Evolutionary conservation across 768 basidiomycete species (phyloP), one percentile per base, ranked within the genome.

Genomic region (Brasilioporus rufonigricans): DNA sequence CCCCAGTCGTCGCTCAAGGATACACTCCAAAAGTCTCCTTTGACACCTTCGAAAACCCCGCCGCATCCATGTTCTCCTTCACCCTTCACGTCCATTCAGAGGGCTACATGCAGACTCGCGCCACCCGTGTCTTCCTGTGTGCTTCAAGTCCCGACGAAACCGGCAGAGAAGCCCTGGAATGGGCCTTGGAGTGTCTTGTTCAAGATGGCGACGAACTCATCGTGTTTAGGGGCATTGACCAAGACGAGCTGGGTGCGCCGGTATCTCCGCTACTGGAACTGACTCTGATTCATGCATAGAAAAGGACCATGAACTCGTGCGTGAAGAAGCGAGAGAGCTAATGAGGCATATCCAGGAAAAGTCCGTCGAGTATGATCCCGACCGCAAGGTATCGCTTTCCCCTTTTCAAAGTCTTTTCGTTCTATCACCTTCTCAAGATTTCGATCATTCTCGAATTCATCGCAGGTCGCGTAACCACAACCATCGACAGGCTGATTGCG

Each of bases 361-460:
- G 73, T 89, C 85, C 58, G 79, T 83, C 33, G 89, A 90, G 58
- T 83, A 80, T 56, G 92, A 93, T 49, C 75, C 87, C 0, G 82
- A 88, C 31, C 83, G 92, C 50, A 89, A 89, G 74, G 89, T 87
- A 61, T 35, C 27, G 16, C 26, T 24, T 26, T n/a, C 23, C n/a
- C 13, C 10, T 4, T 45, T 27, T 50, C 19, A 24, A 44, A 21
- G 31, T 24, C 44, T 44, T 5, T 50, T 29, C 24, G 21, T 52
- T 36, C 38, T 16, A 52, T 36, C 24, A 29, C 11, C n/a, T 26
- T 33, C 23, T 38, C 24, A 39, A 91, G 86, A 79, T 98, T 26
- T 93, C 90, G 0, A 80, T 99, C 48, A 87, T 97, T 48, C 85
- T 98, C 39, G 96, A 98, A 74, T 94, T 89, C 67, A 90, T 98